Percentiles rank a stretch among this genome's conserved stretches.
Conservation (phyloP, 2,329 filamentous ascomycete genomes). For the Plectosphaerella cucumerina region DNA sequence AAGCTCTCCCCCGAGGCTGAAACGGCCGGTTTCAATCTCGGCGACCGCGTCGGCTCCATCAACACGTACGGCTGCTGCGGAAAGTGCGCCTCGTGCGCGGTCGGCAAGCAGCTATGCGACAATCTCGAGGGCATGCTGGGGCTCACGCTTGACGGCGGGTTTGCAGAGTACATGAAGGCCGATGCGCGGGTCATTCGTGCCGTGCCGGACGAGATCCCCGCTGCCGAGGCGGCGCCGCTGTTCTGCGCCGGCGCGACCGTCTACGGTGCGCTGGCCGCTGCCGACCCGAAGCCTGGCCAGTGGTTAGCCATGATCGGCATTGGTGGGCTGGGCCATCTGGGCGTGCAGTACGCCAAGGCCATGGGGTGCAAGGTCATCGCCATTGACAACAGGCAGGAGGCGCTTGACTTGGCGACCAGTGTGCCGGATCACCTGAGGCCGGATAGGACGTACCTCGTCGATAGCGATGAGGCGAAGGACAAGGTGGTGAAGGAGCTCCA, state of each 20-base stretch:
- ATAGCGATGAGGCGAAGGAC: conserved; percentile 8
- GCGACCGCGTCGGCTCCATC: conserved; percentile 48
- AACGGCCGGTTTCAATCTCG: conserved; percentile 31
- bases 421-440: conserved; percentile 9
- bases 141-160: conserved; percentile 18
- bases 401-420: conserved; percentile 11
- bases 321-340: conserved; percentile 20
- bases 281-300: conserved; percentile 9
- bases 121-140: conserved; percentile 17
- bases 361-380: conserved; percentile 18
- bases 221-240: conserved; percentile 17
- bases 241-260: conserved; percentile 22
- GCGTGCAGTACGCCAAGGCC: conserved; percentile 18
- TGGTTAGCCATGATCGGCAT: conserved; percentile 21
- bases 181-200: conserved; percentile 18
- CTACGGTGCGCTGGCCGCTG: conserved; percentile 9
- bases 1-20: conserved; percentile 43
- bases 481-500: conserved; percentile 9
- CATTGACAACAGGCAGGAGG: conserved; percentile 15
- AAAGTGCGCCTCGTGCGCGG: conserved; percentile 15
- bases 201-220: conserved; percentile 16
- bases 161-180: conserved; percentile 20
- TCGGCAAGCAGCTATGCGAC: conserved; percentile 16
- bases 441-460: conserved; percentile 7
- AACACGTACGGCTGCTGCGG: conserved; percentile 16